Base-by-base conservation (phyloP, 2,329 filamentous ascomycete species). In the Macrophomina phaseolina region DNA sequence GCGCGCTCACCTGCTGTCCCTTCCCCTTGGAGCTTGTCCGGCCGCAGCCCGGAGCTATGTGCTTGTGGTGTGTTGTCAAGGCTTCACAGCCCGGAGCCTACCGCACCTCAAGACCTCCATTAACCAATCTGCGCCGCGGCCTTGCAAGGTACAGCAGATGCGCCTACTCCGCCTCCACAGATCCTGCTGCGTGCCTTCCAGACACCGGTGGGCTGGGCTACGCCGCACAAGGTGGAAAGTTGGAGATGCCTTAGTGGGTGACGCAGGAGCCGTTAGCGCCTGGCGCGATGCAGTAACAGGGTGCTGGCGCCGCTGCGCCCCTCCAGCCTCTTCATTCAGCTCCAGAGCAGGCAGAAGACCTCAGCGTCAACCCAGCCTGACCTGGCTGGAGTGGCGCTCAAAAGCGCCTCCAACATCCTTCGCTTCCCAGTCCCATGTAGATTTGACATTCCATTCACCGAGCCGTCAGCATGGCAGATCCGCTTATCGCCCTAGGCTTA, bases 321-420 rank as follows among this genome's bases (percentile, higher is more conserved):
- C 58, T 62, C 58, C 58, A 62, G 58, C 58, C 58, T 62, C 58
- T 38, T 49, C 58, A 18, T 38, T 62, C 58, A 62, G 58, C 42
- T 49, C 32, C n/a, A 18, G 14, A 34, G 58, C 46, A 49, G 45
- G 58, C 45, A 62, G 45, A 49, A 12, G 45, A 23, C 42, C 6
- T 48, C 45, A 45, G 42, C n/a, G n/a, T 62, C 45, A 11, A 36
- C 42, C 42, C 32, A 62, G 58, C 58, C 58, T 49, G 14, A 28
- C n/a, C 11, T 36, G 42, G 42, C 32, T 49, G 6, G n/a, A 16
- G n/a, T 62, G 32, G 58, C 45, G 45, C 32, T 62, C 58, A 62
- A 49, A 62, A 62, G 58, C 45, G 58, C 58, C 58, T 48, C 58
- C 28, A 11, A 18, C 30, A 14, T 62, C n/a, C 32, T 12, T 36